Base-by-base conservation (phyloP, 2,329 filamentous ascomycete genomes). In the Rutstroemia sp. region DNA sequence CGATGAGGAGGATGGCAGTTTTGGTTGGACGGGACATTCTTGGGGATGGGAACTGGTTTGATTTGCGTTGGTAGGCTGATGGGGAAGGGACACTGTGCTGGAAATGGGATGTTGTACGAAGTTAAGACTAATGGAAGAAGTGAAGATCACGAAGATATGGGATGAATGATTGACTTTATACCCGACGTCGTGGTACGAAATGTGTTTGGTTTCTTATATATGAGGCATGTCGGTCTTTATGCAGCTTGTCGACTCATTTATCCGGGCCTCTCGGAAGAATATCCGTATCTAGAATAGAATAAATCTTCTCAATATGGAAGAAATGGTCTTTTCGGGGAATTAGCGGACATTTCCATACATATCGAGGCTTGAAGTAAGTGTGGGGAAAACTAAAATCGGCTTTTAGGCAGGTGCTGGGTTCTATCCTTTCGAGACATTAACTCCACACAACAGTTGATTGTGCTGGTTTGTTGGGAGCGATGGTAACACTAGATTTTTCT, bases 1-100 rank as follows among this genome's bases (percentile, higher is more conserved):
- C 64, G 7, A 67, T 63, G 34, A 67, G 55, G 21, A 68, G 38
- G 10, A 67, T 52, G 37, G 65, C 65, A 14, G 61, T 67, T 45
- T 55, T 25, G 10, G 19, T 44, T 18, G 41, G 14, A 18, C n/a
- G 18, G 18, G 41, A 19, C 41, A 44, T 44, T 21, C 12, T 44
- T 16, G 18, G n/a, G n/a, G 18, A 9, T 18, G 41, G 9, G 41
- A 18, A n/a, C 23, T 44, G 41, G 18, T 18, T 42, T 42, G 39
- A 14, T 8, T 42, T 42, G 39, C 9, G 14, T 12, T 34, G 30
- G 30, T 14, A 9, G 30, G 9, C 12, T 14, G 10, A 34, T 14
- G 30, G 30, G 10, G 1, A 34, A 34, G 30, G 3, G 30, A 12
- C 12, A 4, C 30, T 34, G 9, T 12, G 12, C 3, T 14, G 12